Base-by-base conservation (phyloP, 1,284 basidiomycete genomes). In the Stygiomarasmius scandens region DNA sequence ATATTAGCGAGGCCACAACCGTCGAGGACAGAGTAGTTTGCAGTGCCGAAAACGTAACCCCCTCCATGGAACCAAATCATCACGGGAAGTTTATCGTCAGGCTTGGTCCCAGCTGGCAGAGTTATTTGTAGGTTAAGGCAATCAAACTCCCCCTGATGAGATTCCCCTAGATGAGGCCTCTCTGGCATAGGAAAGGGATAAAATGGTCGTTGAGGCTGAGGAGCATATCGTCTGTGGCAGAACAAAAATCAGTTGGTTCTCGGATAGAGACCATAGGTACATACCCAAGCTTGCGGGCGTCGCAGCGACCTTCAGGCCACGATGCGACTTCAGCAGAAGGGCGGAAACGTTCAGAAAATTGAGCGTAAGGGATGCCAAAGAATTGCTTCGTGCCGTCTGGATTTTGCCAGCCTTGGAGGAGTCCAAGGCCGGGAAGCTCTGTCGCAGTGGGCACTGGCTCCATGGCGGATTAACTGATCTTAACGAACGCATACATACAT, bases 171-270 rank as follows among this genome's bases (percentile, higher is more conserved):
- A 20, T 49, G 48, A 16, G 48, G 48, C 29, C 48, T 25, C 29
- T 49, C 48, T 19, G 48, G 48, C 48, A 49, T 49, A 29, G 48
- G 48, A 29, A 49, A 49, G 24, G 48, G 48, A 23, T 49, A 49
- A 23, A 49, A 49, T 27, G 48, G 48, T 3, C 48, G 48, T 10
- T 49, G 48, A 29, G 48, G 48, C 25, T 49, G 48, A 16, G 48
- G 48, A 22, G 48, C 48, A 49, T 29, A 49, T 9, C 20, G 48
- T 20, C 48, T 49, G 46, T 12, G 12, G 29, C 12, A 32, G 29
- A 29, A 49, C 12, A 49, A n/a, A n/a, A 12, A 12, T 49, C 32
- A 49, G 48, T 2, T 11, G n/a, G 10, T 19, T 9, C 14, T 12
- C 2, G 10, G 14, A 29, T 12, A 3, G n/a, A 49, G 29, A 9